Conservation (phyloP, 2,329 filamentous ascomycete species). For the Epichloe gansuensis region DNA sequence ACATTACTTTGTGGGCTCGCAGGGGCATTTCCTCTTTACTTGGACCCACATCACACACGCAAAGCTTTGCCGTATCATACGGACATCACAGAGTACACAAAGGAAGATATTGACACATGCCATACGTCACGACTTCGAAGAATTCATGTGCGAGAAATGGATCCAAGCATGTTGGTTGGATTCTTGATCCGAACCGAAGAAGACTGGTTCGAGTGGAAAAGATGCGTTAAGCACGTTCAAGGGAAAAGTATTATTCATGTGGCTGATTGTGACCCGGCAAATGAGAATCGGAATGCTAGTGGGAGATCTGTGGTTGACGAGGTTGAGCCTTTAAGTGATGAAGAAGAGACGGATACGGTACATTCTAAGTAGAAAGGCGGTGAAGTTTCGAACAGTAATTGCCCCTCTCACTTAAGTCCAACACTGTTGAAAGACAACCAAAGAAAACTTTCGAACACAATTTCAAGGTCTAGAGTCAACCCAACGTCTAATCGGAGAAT, state of each 20-base stretch:
- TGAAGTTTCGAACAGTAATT: not conserved
- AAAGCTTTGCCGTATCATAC: constrained; percentile 54
- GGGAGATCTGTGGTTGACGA: constrained; percentile 72
- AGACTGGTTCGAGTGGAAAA: constrained; percentile 78
- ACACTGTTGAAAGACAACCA: too few relatives aligned
- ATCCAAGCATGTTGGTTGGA: constrained; percentile 93
- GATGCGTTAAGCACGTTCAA: constrained; percentile 59
- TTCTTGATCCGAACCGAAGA: constrained; percentile 74
- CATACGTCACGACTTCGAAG: constrained; percentile 77
- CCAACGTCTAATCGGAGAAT: too few relatives aligned
- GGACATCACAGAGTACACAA: constrained; percentile 45
- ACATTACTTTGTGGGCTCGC: constrained; percentile 48
- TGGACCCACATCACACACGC: constrained; percentile 84
- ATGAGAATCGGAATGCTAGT: constrained; percentile 40
- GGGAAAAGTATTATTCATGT: constrained; percentile 82
- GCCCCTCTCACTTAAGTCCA: not conserved
- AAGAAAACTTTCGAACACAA: too few relatives aligned
- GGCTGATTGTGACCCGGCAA: constrained; percentile 53
- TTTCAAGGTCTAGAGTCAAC: too few relatives aligned
- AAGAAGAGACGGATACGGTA: constrained; percentile 35
- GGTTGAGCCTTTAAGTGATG: constrained; percentile 78
- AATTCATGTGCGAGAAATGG: constrained; percentile 83
- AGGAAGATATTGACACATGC: constrained; percentile 68
- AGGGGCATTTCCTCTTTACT: constrained; percentile 77
- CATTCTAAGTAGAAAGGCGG: constrained; percentile 13